Evolutionary conservation across 306 rosid genomes (phyloP).

Genomic region (Pyrus communis): DNA sequence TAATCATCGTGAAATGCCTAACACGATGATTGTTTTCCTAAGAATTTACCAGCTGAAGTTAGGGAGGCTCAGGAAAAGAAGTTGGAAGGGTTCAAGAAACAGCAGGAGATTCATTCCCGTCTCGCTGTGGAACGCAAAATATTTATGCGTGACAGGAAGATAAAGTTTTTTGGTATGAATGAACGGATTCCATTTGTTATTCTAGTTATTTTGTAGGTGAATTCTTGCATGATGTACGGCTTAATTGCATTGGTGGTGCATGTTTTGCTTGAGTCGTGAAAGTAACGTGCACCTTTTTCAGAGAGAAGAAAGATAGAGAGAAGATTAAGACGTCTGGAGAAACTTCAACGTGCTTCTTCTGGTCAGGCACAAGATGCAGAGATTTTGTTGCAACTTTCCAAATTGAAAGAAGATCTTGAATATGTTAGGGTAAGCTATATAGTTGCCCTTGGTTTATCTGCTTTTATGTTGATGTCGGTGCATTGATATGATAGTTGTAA

Average conservation of each 20-base stretch:
- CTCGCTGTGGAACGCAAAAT: slow-evolving; percentile 80
- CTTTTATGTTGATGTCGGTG: neutral
- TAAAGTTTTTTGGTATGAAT: slow-evolving; percentile 72
- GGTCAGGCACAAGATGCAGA: slow-evolving; percentile 55
- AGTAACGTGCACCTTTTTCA: slow-evolving; percentile 15
- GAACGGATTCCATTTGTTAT: neutral
- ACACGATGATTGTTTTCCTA: neutral
- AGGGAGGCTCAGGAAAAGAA: slow-evolving; percentile 74
- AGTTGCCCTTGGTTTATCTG: slow-evolving; percentile 1
- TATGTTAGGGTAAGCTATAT: slow-evolving; percentile 65
- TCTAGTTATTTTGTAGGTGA: neutral
- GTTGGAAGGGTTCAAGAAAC: slow-evolving; percentile 71
- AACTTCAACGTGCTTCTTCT: slow-evolving; percentile 66
- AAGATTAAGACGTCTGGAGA: slow-evolving; percentile 80
- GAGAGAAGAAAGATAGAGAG: slow-evolving; percentile 94
- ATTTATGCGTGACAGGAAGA: slow-evolving; percentile 74
- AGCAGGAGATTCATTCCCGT: slow-evolving; percentile 85
- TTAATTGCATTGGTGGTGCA: neutral
- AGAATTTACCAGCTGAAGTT: slow-evolving; percentile 69
- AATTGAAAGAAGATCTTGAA: slow-evolving; percentile 80
- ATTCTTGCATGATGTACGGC: neutral
- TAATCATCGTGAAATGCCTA: slow-evolving; percentile 3
- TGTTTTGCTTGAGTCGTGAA: neutral
- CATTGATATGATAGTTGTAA: neutral
- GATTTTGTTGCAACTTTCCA: slow-evolving; percentile 57